Evolutionary conservation across 768 basidiomycete species (phyloP).

Genomic region (Dentipellis fragilis): DNA sequence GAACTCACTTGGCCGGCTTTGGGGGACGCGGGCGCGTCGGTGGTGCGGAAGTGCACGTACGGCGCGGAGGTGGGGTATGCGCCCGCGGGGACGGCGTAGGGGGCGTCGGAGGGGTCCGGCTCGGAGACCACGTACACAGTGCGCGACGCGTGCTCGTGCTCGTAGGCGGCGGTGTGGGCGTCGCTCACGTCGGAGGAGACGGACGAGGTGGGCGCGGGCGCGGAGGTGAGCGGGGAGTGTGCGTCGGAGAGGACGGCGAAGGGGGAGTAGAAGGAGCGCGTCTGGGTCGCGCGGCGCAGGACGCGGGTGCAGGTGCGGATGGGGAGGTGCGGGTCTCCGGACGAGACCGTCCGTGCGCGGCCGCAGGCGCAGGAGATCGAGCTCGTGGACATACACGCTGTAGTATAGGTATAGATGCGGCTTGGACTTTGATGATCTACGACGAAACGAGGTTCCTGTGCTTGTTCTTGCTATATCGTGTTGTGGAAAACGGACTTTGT

Average conservation of each 20-base stretch:
- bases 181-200: conserved; percentile 3
- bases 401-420: too few relatives aligned
- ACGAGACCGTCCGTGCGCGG: neutral
- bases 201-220: conserved; percentile 18
- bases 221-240: conserved; percentile 23
- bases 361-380: neutral
- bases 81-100: conserved; percentile 64
- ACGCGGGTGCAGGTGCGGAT: conserved; percentile 14
- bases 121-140: conserved; percentile 63
- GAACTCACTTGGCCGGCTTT: conserved; percentile 27
- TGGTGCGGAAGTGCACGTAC: conserved; percentile 31
- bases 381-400: neutral
- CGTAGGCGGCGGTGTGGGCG: conserved; percentile 31
- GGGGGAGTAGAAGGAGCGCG: conserved; percentile 58
- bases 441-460: too few relatives aligned
- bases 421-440: too few relatives aligned
- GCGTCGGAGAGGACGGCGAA: conserved; percentile 39
- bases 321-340: neutral
- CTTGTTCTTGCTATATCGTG: neutral
- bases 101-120: conserved; percentile 51
- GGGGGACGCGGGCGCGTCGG: conserved; percentile 30
- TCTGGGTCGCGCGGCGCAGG: conserved; percentile 18
- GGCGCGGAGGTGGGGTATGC: conserved; percentile 33
- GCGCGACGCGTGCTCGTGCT: conserved; percentile 52
- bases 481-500: too few relatives aligned